These are phyloP conservation scores for Colletotrichum liriopes DNA, from an alignment of 2,329 filamentous ascomycete genomes.

Conservation along the genomic window DNA sequence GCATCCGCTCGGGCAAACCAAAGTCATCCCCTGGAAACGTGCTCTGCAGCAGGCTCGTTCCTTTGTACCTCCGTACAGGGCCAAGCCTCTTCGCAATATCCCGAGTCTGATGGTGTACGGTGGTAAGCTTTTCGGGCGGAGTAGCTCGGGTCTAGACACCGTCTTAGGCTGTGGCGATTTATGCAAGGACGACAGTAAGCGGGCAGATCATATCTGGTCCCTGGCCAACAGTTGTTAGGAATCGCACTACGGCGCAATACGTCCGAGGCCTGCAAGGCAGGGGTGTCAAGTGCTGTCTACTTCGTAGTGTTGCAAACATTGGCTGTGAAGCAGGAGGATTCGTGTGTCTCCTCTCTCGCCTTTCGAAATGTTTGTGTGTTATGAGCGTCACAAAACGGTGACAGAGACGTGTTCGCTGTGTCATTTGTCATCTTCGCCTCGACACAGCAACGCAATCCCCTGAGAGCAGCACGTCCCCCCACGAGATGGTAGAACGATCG, in stretches of 20 bases:
- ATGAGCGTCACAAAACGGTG: constrained; percentile 9
- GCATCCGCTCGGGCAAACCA: background rate
- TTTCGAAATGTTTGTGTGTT: constrained; percentile 4
- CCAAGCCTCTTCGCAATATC: constrained; percentile 8
- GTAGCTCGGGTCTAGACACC: constrained; percentile 32
- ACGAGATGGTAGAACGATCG: constrained; percentile 5
- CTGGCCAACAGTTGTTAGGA: constrained; percentile 11
- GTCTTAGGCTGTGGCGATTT: constrained; percentile 29
- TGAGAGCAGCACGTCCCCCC: constrained; percentile 16
- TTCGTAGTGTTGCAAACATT: background rate
- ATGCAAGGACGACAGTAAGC: constrained; percentile 31
- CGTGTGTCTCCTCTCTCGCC: background rate
- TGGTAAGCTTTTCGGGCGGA: constrained; percentile 37
- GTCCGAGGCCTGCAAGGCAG: background rate
- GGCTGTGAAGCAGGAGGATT: background rate
- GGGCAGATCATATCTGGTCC: constrained; percentile 10
- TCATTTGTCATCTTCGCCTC: constrained; percentile 33
- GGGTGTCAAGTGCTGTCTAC: background rate
- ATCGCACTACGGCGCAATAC: background rate
- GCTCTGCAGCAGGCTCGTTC: constrained; percentile 4
- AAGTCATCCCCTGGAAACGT: background rate
- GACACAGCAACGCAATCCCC: constrained; percentile 19
- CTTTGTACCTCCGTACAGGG: constrained; percentile 15
- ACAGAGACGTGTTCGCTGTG: constrained; percentile 3
- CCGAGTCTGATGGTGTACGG: constrained; percentile 3